A percentile compares a stretch with the other conserved stretches of the same genome.
phyloP scores from a whole-genome alignment of 305 asterid species.

The Fraxinus xanthoxyloides region DNA sequence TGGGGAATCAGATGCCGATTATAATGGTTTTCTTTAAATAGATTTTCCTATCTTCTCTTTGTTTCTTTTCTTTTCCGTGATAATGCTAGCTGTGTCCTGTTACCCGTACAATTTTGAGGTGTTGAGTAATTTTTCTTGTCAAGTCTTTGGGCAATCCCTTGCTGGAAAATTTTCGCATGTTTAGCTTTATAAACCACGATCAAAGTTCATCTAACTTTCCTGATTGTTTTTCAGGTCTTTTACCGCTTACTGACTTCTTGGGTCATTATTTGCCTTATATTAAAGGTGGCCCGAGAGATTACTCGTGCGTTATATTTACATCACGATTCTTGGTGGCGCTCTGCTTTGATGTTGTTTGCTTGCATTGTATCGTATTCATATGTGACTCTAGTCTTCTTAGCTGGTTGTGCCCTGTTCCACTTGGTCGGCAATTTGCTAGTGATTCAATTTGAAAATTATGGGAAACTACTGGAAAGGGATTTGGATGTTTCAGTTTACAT shows the following conservation, averaged over 20 bases:
- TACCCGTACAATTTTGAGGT: not conserved
- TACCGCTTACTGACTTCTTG: slow-evolving; percentile 51
- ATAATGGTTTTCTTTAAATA: not conserved
- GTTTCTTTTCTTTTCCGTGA: not conserved
- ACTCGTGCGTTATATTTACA: slow-evolving; percentile 49
- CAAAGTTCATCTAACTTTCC: not conserved
- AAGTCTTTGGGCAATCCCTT: not conserved
- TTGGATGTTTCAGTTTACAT: slow-evolving; percentile 62
- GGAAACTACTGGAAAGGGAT: slow-evolving; percentile 64
- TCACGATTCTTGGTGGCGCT: slow-evolving; percentile 49
- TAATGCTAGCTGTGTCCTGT: not conserved
- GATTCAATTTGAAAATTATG: slow-evolving; percentile 64
- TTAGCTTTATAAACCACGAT: not conserved
- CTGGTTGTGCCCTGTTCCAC: slow-evolving; percentile 62
- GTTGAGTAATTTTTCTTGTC: not conserved
- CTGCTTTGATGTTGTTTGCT: slow-evolving; percentile 33
- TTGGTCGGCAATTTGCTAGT: slow-evolving; percentile 72
- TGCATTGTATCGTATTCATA: slow-evolving; percentile 66
- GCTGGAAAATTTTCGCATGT: not conserved
- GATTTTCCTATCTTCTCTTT: not conserved
- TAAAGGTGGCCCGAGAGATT: slow-evolving; percentile 62
- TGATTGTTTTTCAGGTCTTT: slow-evolving; percentile 43
- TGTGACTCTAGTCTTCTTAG: slow-evolving; percentile 51
- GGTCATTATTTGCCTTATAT: slow-evolving; percentile 52
- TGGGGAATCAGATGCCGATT: not conserved